Evolutionary conservation across 2,329 filamentous ascomycete species (phyloP), one percentile per base, ranked within the genome.

Genomic region (Diaporthe caulivora): DNA sequence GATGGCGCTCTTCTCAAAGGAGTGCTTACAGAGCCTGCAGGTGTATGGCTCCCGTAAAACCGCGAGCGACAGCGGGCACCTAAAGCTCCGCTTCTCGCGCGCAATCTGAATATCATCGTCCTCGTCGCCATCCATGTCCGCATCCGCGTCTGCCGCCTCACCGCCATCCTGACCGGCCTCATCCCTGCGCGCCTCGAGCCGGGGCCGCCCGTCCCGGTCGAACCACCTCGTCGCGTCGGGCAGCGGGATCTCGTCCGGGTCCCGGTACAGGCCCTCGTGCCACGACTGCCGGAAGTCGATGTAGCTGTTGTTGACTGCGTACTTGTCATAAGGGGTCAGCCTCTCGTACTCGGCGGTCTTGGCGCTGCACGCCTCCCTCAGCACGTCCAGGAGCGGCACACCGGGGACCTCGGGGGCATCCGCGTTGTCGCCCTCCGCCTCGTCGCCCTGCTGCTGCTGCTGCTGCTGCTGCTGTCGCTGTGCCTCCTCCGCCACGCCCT

Each of bases 51-150:
- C 87, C 54, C 85, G 83, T 84, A 94, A 91, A 57, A 88, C 84
- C 68, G 85, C 85, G 76, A 95, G 84, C 0, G 92, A 93, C 26
- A 95, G 81, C 0, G 93, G 92, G 78, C 93, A 95, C 77, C 90
- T 92, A 42, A 92, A 89, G 80, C 90, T 92, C 69, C 91, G 86
- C 6, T 87, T 88, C 75, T 91, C 90, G 64, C 89, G 86, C 37
- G 89, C 87, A 40, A 95, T 88, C 1, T 92, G 88, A 31, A 95
- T 85, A 54, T 95, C 93, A 26, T 93, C 92, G 71, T 93, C 92
- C 21, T 87, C 87, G 7, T 89, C 90, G 47, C 44, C 47, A 1
- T 87, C 86, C 3, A 31, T 18, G 9, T 82, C 85, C 3, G 77
- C 82, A 18, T 51, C 57, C 1, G 78, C 83, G 1, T 77, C 82